phyloP scores from a whole-genome alignment of 75 land plant species.

The Larix kaempferi region DNA sequence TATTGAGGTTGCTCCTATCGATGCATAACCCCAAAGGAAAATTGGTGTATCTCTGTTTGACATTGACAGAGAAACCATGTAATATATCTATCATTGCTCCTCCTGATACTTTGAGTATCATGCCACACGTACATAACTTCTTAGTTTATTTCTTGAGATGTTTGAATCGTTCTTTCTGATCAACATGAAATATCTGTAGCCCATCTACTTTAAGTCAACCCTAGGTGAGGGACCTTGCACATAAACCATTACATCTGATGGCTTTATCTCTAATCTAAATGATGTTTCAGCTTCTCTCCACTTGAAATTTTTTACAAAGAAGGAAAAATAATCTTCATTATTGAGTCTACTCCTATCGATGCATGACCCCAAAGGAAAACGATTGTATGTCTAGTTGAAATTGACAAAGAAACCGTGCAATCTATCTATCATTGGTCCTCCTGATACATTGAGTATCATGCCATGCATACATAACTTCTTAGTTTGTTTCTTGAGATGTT shows the following conservation, averaged over 20 bases:
- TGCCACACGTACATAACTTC: constrained; percentile 87
- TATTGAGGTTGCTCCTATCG: constrained; percentile 67
- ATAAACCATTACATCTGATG: no score
- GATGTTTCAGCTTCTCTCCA: no score
- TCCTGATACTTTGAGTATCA: constrained; percentile 54
- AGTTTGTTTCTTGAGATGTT: no score
- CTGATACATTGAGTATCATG: constrained; percentile 60
- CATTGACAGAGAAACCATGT: constrained; percentile 48
- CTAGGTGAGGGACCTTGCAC: no score
- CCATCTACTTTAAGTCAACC: no score
- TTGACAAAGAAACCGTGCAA: constrained; percentile 48
- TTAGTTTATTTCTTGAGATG: no score
- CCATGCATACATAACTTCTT: constrained; percentile 88
- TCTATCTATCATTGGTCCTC: constrained; percentile 59
- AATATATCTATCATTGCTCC: constrained; percentile 62
- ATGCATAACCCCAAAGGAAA: constrained; percentile 85
- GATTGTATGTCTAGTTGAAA: constrained; percentile 64
- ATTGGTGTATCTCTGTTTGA: constrained; percentile 66
- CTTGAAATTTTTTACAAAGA: constrained; percentile 78
- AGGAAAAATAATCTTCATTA: constrained; percentile 73
- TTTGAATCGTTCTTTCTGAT: no score
- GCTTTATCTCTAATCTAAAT: no score
- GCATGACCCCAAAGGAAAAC: constrained; percentile 83
- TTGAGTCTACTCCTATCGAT: constrained; percentile 68
- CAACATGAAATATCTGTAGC: no score